Conservation (phyloP, 179 eudicot genomes). For the Spergularia azorica region DNA sequence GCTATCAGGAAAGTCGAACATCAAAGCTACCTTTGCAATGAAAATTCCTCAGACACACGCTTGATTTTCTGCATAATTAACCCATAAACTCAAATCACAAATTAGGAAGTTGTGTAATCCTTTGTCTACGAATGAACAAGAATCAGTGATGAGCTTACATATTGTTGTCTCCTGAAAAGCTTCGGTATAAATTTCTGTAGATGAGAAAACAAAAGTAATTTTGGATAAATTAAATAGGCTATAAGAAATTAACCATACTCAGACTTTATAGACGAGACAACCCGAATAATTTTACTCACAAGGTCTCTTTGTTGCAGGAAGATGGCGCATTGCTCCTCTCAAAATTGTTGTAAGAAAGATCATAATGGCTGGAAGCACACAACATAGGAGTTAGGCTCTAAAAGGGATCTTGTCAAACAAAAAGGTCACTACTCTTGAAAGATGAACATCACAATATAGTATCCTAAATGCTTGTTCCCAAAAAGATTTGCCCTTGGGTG, state of each 20-base stretch:
- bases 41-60: constrained; percentile 36
- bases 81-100: constrained; percentile 12
- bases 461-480: no score
- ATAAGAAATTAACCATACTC: neutral
- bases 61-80: constrained; percentile 31
- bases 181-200: constrained; percentile 40
- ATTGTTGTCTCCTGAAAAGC: constrained; percentile 31
- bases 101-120: neutral
- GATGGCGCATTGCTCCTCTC: constrained; percentile 21
- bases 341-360: constrained; percentile 53
- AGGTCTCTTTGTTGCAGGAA: constrained; percentile 32
- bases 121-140: neutral
- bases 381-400: constrained; percentile 9
- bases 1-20: neutral
- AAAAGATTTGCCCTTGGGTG: no score
- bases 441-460: no score
- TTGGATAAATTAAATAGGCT: neutral
- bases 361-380: constrained; percentile 35
- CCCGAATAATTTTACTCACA: constrained; percentile 31
- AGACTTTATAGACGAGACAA: constrained; percentile 13
- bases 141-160: constrained; percentile 28
- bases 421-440: neutral
- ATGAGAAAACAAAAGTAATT: constrained; percentile 16
- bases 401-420: neutral
- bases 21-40: constrained; percentile 33